These are phyloP conservation scores for Aphanomyces stellatus DNA, from an alignment of 352 stramenopile genomes.

Conservation along the genomic window DNA sequence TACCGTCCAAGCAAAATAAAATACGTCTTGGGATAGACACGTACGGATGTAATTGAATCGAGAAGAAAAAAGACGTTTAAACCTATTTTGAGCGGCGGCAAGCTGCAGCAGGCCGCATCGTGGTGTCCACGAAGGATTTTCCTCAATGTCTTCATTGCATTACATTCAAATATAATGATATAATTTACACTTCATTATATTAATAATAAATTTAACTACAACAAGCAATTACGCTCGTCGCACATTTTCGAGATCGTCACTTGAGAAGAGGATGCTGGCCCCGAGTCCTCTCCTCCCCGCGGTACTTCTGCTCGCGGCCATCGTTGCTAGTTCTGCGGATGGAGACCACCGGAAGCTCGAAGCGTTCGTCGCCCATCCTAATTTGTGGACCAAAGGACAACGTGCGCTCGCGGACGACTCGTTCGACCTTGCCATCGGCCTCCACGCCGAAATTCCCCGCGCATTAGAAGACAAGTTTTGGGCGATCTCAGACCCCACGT, in stretches of 20 bases:
- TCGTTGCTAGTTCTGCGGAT: not conserved
- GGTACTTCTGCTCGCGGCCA: not conserved
- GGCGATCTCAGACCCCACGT: constrained; percentile 9
- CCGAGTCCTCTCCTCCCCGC: not conserved
- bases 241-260: no score
- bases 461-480: constrained; percentile 6
- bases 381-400: not conserved
- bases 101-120: no score
- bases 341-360: not conserved
- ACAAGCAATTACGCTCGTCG: not conserved
- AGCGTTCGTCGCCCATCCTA: not conserved
- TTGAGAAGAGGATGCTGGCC: not conserved
- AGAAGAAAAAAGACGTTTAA: no score
- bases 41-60: no score
- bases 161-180: no score
- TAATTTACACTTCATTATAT: no score
- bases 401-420: not conserved
- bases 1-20: no score
- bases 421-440: not conserved
- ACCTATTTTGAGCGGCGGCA: no score
- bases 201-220: not conserved
- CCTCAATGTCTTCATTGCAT: no score
- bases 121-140: no score
- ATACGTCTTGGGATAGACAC: no score
- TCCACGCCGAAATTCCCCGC: not conserved